Percentiles rank a stretch among this genome's conserved stretches.
Evolutionary conservation across 495 filamentous ascomycete species (phyloP).

Genomic region (Amorphotheca resinae): DNA sequence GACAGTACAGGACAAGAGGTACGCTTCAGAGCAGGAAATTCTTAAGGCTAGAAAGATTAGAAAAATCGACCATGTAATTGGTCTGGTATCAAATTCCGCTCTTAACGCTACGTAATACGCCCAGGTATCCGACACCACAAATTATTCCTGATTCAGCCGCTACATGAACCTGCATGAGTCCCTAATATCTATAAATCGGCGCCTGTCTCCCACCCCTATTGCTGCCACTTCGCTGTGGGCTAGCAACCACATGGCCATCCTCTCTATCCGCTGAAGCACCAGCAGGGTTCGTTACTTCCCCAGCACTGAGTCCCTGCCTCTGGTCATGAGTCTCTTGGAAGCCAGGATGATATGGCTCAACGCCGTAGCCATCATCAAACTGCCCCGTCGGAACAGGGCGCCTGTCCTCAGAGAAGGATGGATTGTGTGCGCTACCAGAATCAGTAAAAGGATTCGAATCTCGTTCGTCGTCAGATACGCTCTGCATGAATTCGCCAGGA

Average conservation of each 20-base stretch:
- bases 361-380: slow-evolving; percentile 33
- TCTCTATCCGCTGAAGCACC: slow-evolving; percentile 6
- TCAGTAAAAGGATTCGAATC: slow-evolving; percentile 16
- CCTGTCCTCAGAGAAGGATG: slow-evolving; percentile 27
- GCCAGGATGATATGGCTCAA: slow-evolving; percentile 41
- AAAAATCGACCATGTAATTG: no score
- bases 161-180: background rate
- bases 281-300: slow-evolving; percentile 27
- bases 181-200: slow-evolving; percentile 12
- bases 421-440: slow-evolving; percentile 12
- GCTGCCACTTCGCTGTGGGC: background rate
- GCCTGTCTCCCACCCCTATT: slow-evolving; percentile 1
- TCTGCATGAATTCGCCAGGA: slow-evolving; percentile 18
- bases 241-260: background rate
- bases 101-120: background rate
- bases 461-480: slow-evolving; percentile 9
- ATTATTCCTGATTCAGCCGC: background rate
- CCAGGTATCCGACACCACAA: background rate
- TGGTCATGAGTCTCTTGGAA: slow-evolving; percentile 29
- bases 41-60: no score
- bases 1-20: no score
- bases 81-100: background rate
- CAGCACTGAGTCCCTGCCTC: slow-evolving; percentile 25
- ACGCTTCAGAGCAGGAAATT: no score
- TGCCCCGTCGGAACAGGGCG: slow-evolving; percentile 26